These are phyloP conservation scores for Copromyces sp. DNA, from an alignment of 495 filamentous ascomycete species.

Conservation along the genomic window DNA sequence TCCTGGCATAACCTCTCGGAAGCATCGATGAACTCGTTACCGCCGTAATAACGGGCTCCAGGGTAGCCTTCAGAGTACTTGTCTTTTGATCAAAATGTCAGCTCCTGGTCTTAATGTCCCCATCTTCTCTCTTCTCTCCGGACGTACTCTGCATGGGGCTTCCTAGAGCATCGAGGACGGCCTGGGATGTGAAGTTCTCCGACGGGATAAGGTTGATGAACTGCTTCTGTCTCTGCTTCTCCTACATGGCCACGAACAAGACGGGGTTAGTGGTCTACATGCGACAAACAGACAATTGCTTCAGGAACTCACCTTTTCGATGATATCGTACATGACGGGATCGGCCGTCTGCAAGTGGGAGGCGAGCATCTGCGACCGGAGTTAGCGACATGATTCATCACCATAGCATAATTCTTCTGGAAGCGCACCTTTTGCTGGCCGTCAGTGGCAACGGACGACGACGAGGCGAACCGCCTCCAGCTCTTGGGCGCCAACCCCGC, in stretches of 20 bases:
- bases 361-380: conserved; percentile 55
- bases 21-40: conserved; percentile 91
- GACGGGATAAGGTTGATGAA: conserved; percentile 99
- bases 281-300: background rate
- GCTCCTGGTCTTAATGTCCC: background rate
- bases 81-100: conserved; percentile 42
- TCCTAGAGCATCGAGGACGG: conserved; percentile 89
- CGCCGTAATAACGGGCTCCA: conserved; percentile 92
- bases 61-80: conserved; percentile 99
- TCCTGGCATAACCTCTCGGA: conserved; percentile 83
- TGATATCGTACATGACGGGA: conserved; percentile 73
- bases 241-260: conserved; percentile 39
- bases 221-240: conserved; percentile 90
- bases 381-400: conserved; percentile 5
- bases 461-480: conserved; percentile 29
- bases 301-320: conserved; percentile 61
- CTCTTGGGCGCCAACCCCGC: background rate
- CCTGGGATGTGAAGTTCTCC: conserved; percentile 97
- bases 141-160: conserved; percentile 94
- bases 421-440: conserved; percentile 52
- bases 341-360: conserved; percentile 75
- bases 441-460: conserved; percentile 43
- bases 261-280: conserved; percentile 2
- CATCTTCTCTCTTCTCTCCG: background rate
- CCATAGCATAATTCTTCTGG: background rate